phyloP scores from a whole-genome alignment of 306 rosid genomes.

The Cucumis melo region DNA sequence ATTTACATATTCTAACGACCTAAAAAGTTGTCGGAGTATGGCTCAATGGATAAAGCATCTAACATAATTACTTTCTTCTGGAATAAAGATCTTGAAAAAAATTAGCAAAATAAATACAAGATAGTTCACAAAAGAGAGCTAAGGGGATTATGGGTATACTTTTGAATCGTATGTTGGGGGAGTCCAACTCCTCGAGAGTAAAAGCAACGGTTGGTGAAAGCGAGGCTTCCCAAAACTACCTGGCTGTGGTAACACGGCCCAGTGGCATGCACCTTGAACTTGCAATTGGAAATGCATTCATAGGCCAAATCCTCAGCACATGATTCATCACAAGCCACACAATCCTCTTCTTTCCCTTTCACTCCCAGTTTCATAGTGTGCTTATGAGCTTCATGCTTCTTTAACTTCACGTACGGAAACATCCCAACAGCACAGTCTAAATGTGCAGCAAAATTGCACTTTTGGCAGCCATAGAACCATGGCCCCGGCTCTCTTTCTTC shows the following conservation, averaged over 20 bases:
- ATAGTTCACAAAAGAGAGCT: background rate
- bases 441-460: background rate
- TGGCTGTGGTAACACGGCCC: background rate
- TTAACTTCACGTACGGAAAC: background rate
- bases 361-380: background rate
- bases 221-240: background rate
- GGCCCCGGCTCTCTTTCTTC: background rate
- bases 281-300: background rate
- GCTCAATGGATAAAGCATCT: background rate
- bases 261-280: background rate
- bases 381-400: background rate
- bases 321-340: background rate
- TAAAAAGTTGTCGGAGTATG: background rate
- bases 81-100: background rate
- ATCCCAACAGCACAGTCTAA: background rate
- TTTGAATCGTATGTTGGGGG: background rate
- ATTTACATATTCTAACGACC: too few relatives aligned
- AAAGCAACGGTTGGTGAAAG: background rate
- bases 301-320: background rate
- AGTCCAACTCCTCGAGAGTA: background rate
- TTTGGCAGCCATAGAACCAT: background rate
- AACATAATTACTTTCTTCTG: background rate
- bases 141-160: background rate
- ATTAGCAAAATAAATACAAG: background rate
- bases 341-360: background rate